Percentiles rank a stretch among this genome's conserved stretches.
Evolutionary conservation across 129 eudicot species (phyloP).

Genomic region (Artemisia tridentata): DNA sequence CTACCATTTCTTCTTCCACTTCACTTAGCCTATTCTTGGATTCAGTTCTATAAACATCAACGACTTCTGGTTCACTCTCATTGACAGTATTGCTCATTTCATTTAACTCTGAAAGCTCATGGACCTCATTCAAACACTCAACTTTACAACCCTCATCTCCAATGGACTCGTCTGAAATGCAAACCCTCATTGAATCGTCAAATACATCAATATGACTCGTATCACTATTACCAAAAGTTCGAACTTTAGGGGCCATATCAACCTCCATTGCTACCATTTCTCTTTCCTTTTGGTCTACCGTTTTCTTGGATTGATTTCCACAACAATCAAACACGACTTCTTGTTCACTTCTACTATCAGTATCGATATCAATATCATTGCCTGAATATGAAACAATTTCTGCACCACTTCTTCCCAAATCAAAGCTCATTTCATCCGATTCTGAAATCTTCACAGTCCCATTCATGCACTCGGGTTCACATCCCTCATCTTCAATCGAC

Average conservation of each 20-base stretch:
- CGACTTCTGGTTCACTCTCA: not conserved
- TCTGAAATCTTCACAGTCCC: conserved; percentile 5
- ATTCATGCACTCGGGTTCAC: conserved; percentile 8
- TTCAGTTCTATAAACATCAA: not conserved
- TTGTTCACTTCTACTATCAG: conserved; percentile 7
- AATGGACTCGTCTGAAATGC: no score
- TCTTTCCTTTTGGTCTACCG: conserved; percentile 33
- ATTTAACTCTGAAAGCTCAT: not conserved
- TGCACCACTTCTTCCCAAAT: not conserved
- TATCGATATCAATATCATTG: not conserved
- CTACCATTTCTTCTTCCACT: no score
- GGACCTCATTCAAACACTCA: no score
- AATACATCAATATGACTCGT: no score
- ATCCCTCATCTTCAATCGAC: conserved; percentile 1
- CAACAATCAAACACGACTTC: conserved; percentile 25
- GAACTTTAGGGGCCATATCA: no score
- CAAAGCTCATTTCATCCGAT: not conserved
- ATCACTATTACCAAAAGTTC: no score
- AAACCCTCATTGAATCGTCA: no score
- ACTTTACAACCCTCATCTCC: no score
- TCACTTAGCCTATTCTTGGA: no score
- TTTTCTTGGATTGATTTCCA: conserved; percentile 23
- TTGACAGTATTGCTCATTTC: conserved; percentile 2
- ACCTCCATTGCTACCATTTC: not conserved
- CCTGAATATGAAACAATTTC: conserved; percentile 4